phyloP scores from a whole-genome alignment of 1,284 basidiomycete species.

The Volvariella volvacea region DNA sequence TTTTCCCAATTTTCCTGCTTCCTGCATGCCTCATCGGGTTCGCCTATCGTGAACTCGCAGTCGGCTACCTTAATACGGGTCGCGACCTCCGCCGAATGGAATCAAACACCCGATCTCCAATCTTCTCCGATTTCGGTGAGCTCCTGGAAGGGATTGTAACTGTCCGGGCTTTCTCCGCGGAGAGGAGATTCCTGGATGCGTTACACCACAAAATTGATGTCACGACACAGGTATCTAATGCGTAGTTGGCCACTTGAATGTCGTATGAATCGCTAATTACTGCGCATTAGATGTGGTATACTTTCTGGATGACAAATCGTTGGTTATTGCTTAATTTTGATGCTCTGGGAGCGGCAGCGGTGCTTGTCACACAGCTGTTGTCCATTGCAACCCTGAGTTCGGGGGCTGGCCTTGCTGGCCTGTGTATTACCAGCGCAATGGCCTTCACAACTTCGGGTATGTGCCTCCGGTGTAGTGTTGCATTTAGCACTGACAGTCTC shows the following conservation, averaged over 20 bases:
- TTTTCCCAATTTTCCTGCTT: slow-evolving; percentile 70
- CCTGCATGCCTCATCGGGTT: slow-evolving; percentile 63
- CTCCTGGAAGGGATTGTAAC: slow-evolving; percentile 74
- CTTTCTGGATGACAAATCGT: slow-evolving; percentile 76
- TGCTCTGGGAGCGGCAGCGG: slow-evolving; percentile 51
- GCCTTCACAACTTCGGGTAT: slow-evolving; percentile 35
- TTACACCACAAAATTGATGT: slow-evolving; percentile 62
- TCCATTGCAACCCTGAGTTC: slow-evolving; percentile 61
- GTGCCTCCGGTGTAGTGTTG: slow-evolving; percentile 11
- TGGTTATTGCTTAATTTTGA: slow-evolving; percentile 79
- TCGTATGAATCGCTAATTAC: too few relatives aligned
- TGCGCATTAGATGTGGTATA: slow-evolving; percentile 58
- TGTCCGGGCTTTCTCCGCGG: slow-evolving; percentile 87
- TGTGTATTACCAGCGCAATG: slow-evolving; percentile 74
- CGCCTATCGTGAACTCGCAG: slow-evolving; percentile 54
- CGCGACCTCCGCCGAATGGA: slow-evolving; percentile 78
- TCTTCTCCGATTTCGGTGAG: slow-evolving; percentile 77
- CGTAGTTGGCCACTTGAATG: not conserved
- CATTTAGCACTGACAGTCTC: slow-evolving; percentile 6
- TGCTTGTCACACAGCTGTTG: slow-evolving; percentile 70
- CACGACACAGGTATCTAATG: slow-evolving; percentile 47
- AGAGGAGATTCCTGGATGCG: slow-evolving; percentile 70
- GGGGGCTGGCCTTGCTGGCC: slow-evolving; percentile 71
- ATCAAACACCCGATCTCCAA: slow-evolving; percentile 63
- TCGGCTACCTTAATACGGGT: slow-evolving; percentile 74